Conservation (phyloP, 495 filamentous ascomycete species). For the Aspergillus nanangensis region DNA sequence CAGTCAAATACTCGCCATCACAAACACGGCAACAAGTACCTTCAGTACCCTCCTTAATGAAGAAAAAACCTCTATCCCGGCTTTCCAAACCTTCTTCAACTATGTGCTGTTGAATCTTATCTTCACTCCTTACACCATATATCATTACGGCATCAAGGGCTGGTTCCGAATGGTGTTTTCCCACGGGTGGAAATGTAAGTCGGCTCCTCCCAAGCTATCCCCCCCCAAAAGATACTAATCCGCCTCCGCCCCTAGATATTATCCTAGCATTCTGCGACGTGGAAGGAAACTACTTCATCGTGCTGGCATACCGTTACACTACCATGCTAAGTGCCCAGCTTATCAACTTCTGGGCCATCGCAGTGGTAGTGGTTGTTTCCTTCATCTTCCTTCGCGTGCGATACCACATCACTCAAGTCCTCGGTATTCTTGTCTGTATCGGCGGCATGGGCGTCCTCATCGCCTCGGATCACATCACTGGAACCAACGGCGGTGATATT, state of each 20-base stretch:
- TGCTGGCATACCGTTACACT: constrained; percentile 90
- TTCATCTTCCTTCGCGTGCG: constrained; percentile 78
- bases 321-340: constrained; percentile 87
- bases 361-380: constrained; percentile 83
- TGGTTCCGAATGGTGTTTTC: constrained; percentile 58
- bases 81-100: constrained; percentile 94
- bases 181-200: constrained; percentile 81
- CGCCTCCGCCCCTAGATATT: constrained; percentile 64
- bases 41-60: constrained; percentile 70
- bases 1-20: constrained; percentile 79
- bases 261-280: constrained; percentile 92
- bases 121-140: constrained; percentile 78
- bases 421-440: constrained; percentile 85
- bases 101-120: constrained; percentile 80
- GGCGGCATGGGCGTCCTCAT: constrained; percentile 89
- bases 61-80: constrained; percentile 78
- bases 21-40: constrained; percentile 86
- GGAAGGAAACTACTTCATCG: constrained; percentile 95
- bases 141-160: constrained; percentile 71
- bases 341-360: constrained; percentile 98
- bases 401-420: constrained; percentile 78
- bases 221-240: too few species aligned
- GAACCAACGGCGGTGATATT: constrained; percentile 57
- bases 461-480: constrained; percentile 78
- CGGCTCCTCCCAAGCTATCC: background rate